Evolutionary conservation across 106 monocot genomes (phyloP), one percentile per base, ranked within the genome.

Genomic region (Platanthera zijinensis): DNA sequence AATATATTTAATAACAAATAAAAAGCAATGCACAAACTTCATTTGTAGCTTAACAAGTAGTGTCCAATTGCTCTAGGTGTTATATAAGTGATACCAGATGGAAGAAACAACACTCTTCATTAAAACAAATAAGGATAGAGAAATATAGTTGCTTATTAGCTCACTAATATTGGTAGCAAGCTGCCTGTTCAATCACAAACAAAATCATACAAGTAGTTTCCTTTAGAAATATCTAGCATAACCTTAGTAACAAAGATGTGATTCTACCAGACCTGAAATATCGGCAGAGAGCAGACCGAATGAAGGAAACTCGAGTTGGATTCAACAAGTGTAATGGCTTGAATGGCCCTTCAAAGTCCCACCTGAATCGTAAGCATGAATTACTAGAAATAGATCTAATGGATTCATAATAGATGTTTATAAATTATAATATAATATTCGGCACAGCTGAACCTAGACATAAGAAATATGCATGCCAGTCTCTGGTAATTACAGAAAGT

Each of bases 291-390:
- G 82, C 22, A 5, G 97, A 99, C 22, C 97, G 93, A 63, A 94
- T 88, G 81, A 99, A 99, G 64, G 91, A 89, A 22, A 94, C 25
- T 52, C 97, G 83, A 22, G 82, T 84, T 32, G 94, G 94, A 81
- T 99, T 99, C 81, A 99, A 88, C 62, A 75, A 57, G 87, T 99
- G 97, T 69, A 99, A 81, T 14, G 94, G 97, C 57, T 94, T 94
- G 85, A 94, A 94, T 51, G 97, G 94, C 9, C 97, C 97, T 76
- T 92, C 89, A 70, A 73, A 84, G 73, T 99, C 94, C 97, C 97
- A 99, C 97, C 96, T 96, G 78, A 45, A 66, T 52, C 61, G 32
- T 30, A 67, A 70, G 48, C 48, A 70, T 70, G 46, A 3, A 70
- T 70, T 70, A n/a, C 7, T 70, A 46, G 7, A 70, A 70, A 70